Evolutionary conservation across 1,284 basidiomycete genomes (phyloP).

Genomic region (Pyrrhoderma lamaoense): DNA sequence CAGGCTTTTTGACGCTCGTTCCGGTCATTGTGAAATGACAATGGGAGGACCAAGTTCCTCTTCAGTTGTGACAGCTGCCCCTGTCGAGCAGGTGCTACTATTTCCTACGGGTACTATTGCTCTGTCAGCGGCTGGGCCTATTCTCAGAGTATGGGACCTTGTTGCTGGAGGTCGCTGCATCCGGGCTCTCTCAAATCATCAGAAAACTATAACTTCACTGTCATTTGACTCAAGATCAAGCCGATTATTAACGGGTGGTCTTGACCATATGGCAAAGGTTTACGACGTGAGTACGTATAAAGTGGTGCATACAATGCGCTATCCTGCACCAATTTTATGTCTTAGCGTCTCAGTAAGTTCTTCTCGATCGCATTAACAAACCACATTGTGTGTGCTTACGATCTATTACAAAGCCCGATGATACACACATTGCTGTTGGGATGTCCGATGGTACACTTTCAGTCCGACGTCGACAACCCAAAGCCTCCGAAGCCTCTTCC

Average conservation of each 20-base stretch:
- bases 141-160: slow-evolving; percentile 93
- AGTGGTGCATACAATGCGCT: slow-evolving; percentile 98
- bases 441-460: slow-evolving; percentile 97
- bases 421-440: slow-evolving; percentile 92
- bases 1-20: slow-evolving; percentile 82
- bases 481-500: slow-evolving; percentile 50
- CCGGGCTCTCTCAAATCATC: slow-evolving; percentile 90
- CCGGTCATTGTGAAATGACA: slow-evolving; percentile 74
- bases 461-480: slow-evolving; percentile 75
- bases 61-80: slow-evolving; percentile 41
- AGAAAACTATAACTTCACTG: slow-evolving; percentile 93
- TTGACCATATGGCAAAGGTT: slow-evolving; percentile 98
- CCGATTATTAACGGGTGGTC: slow-evolving; percentile 80
- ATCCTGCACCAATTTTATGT: slow-evolving; percentile 87
- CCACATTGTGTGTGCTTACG: no score
- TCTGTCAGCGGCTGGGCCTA: slow-evolving; percentile 85
- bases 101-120: slow-evolving; percentile 88
- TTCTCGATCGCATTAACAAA: not conserved
- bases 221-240: slow-evolving; percentile 72
- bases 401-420: slow-evolving; percentile 64
- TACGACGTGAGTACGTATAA: slow-evolving; percentile 94
- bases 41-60: slow-evolving; percentile 49
- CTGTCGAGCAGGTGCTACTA: slow-evolving; percentile 93
- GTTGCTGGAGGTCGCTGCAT: slow-evolving; percentile 87
- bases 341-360: slow-evolving; percentile 79